phyloP scores from a whole-genome alignment of 1,139 yeast species.

The Protomyces inundatus region DNA sequence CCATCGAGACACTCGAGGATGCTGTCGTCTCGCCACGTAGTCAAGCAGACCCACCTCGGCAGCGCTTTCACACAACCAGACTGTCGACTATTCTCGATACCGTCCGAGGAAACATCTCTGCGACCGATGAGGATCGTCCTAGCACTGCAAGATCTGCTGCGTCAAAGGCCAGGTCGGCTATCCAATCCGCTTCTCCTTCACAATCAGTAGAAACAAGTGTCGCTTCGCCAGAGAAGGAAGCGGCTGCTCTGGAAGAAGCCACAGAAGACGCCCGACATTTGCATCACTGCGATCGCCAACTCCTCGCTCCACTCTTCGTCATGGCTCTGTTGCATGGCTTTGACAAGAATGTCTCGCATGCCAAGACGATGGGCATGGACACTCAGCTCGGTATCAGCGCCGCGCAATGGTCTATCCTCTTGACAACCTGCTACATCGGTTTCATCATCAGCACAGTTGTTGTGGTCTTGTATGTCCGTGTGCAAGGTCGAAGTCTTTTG shows the following conservation, averaged over 20 bases:
- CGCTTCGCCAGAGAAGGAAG: not conserved
- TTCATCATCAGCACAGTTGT: not conserved
- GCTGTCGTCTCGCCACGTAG: not conserved
- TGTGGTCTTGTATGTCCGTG: not conserved
- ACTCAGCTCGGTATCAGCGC: not conserved
- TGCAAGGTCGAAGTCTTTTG: not conserved
- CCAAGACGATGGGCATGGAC: constrained; percentile 7
- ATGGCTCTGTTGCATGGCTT: not conserved
- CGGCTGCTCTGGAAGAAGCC: not conserved
- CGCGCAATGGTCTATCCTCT: not conserved
- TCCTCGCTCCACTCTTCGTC: not conserved
- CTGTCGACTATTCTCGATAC: not conserved
- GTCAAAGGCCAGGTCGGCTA: not conserved
- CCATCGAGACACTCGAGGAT: not conserved
- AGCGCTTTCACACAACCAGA: not conserved
- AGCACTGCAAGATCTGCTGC: not conserved
- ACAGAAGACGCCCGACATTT: not conserved
- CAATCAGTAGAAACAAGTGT: not conserved
- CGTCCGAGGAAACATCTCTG: not conserved
- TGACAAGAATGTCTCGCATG: constrained; percentile 6
- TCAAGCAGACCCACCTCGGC: not conserved
- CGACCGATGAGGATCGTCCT: not conserved
- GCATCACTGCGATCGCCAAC: not conserved
- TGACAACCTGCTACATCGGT: not conserved
- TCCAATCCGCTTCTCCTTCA: not conserved